Percentiles rank a stretch among this genome's conserved stretches.
Evolutionary conservation across 352 stramenopile species (phyloP).

Genomic region (Phytopythium aichiense): DNA sequence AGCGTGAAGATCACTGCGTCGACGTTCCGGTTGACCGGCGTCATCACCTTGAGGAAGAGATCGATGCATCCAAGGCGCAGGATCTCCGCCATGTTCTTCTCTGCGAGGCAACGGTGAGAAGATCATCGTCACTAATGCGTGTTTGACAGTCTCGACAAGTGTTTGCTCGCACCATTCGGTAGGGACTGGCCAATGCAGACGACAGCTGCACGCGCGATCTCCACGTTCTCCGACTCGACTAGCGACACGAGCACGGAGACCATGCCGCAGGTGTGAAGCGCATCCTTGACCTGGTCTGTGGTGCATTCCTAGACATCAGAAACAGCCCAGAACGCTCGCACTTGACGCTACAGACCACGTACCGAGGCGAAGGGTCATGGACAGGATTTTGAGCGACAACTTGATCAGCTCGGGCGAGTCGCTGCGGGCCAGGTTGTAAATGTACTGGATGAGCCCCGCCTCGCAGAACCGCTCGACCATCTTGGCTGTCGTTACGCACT

Average conservation of each 20-base stretch:
- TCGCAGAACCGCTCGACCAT: conserved; percentile 43
- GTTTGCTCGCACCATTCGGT: conserved; percentile 34
- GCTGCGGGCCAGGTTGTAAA: conserved; percentile 29
- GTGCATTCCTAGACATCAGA: neutral
- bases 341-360: neutral
- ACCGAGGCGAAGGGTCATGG: conserved; percentile 47
- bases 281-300: conserved; percentile 21
- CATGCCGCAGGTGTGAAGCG: conserved; percentile 25
- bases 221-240: conserved; percentile 26
- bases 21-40: conserved; percentile 33
- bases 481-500: conserved; percentile 14
- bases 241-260: conserved; percentile 40
- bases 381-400: conserved; percentile 46
- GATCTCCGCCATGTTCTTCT: conserved; percentile 52
- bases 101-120: conserved; percentile 12
- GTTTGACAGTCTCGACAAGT: neutral
- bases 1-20: conserved; percentile 52
- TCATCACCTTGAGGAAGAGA: conserved; percentile 44
- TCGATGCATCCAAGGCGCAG: conserved; percentile 50
- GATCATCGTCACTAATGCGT: neutral
- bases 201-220: conserved; percentile 44
- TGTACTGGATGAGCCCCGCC: conserved; percentile 31
- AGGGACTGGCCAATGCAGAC: conserved; percentile 52
- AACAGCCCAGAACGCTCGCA: too few species aligned
- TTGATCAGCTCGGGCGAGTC: conserved; percentile 32